These are phyloP conservation scores for Moricandia moricandioides DNA, from an alignment of 345 rosid species.

Conservation along the genomic window DNA sequence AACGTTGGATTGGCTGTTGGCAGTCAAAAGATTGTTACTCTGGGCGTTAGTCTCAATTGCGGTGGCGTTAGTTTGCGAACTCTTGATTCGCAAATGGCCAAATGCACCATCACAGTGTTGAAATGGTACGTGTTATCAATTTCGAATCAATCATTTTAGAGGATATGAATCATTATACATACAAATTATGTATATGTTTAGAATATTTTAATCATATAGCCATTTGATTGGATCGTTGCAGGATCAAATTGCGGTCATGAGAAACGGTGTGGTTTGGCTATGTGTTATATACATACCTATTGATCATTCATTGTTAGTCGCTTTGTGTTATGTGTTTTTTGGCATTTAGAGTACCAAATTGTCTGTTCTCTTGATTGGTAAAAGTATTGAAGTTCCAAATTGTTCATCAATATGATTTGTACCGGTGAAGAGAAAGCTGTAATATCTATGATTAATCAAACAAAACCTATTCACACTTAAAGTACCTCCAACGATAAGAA, in stretches of 20 bases:
- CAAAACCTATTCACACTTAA: neutral
- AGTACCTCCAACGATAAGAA: too few species aligned
- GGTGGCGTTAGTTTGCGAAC: slow-evolving; percentile 46
- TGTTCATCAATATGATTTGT: neutral
- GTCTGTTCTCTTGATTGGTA: neutral
- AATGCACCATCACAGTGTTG: slow-evolving; percentile 52
- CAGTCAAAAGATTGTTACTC: slow-evolving; percentile 46
- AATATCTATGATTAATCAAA: neutral
- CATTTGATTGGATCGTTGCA: slow-evolving; percentile 17
- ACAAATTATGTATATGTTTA: neutral
- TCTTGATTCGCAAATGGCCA: slow-evolving; percentile 54
- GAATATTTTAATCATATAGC: neutral
- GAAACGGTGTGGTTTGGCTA: neutral
- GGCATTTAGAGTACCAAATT: neutral
- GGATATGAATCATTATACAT: neutral
- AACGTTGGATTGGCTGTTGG: slow-evolving; percentile 46
- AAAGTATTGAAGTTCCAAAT: neutral
- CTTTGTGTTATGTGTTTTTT: neutral
- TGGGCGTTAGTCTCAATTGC: slow-evolving; percentile 49
- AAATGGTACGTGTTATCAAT: slow-evolving; percentile 48
- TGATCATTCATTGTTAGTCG: neutral
- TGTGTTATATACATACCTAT: neutral
- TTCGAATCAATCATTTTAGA: neutral
- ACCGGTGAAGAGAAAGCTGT: neutral
- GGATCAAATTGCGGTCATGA: slow-evolving; percentile 33